A percentile compares a stretch with the other conserved stretches of the same genome.
phyloP scores from a whole-genome alignment of 768 basidiomycete species.

The Leccinum subtestaceum region DNA sequence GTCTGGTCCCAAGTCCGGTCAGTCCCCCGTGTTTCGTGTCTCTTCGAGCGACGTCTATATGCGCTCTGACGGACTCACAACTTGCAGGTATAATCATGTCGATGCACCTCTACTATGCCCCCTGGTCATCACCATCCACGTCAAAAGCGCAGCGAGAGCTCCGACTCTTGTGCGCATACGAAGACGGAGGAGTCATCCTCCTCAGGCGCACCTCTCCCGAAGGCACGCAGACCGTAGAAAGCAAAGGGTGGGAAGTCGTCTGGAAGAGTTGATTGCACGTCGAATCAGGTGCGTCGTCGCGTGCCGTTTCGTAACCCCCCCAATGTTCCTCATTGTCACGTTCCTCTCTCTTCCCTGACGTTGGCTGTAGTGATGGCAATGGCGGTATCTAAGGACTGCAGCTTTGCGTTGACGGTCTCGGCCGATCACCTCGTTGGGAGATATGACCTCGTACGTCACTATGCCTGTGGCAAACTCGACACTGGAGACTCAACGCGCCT shows the following conservation, averaged over 20 bases:
- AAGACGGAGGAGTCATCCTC: slow-evolving; percentile 82
- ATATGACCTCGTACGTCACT: slow-evolving; percentile 50
- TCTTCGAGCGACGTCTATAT: slow-evolving; percentile 45
- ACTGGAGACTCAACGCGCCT: background rate
- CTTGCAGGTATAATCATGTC: slow-evolving; percentile 84
- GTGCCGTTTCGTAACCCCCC: too few species aligned
- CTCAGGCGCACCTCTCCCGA: slow-evolving; percentile 45
- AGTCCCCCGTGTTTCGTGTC: background rate
- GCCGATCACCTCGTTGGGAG: slow-evolving; percentile 75
- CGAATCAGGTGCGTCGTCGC: slow-evolving; percentile 57
- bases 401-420: background rate
- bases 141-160: slow-evolving; percentile 40
- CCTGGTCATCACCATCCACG: slow-evolving; percentile 31
- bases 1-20: slow-evolving; percentile 58
- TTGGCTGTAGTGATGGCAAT: slow-evolving; percentile 75
- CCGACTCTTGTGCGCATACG: slow-evolving; percentile 72
- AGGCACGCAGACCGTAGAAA: slow-evolving; percentile 52
- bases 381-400: background rate
- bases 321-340: background rate
- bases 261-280: slow-evolving; percentile 69
- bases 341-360: background rate
- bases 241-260: slow-evolving; percentile 66
- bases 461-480: background rate
- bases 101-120: slow-evolving; percentile 56
- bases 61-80: slow-evolving; percentile 53